These are phyloP conservation scores for Saturnispora gosingensis DNA, from an alignment of 805 yeast genomes.

Conservation along the genomic window DNA sequence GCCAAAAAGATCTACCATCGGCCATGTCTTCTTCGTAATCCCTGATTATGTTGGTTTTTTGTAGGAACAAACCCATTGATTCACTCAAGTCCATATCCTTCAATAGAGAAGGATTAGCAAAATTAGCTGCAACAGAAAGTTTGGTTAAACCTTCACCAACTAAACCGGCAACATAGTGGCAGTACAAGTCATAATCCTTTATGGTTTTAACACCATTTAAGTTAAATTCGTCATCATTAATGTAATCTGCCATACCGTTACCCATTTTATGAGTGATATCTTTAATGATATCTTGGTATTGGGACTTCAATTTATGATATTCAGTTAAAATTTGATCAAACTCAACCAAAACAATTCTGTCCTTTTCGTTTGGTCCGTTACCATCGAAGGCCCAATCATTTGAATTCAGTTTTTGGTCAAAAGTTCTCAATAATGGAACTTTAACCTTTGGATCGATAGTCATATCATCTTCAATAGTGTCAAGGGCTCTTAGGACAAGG, in stretches of 20 bases:
- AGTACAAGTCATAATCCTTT: constrained; percentile 79
- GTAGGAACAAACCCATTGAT: constrained; percentile 92
- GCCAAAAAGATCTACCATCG: constrained; percentile 95
- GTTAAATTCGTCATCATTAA: constrained; percentile 68
- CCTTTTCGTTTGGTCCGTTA: constrained; percentile 67
- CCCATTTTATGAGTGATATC: constrained; percentile 86
- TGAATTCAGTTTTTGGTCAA: constrained; percentile 51
- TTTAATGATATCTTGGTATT: constrained; percentile 67
- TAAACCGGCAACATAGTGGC: constrained; percentile 95
- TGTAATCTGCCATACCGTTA: constrained; percentile 94
- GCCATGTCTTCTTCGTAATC: constrained; percentile 87
- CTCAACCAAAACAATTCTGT: constrained; percentile 70
- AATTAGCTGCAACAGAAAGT: constrained; percentile 65
- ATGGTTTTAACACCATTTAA: constrained; percentile 69
- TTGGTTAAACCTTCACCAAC: constrained; percentile 95
- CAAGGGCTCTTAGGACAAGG: constrained; percentile 79
- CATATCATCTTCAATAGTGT: constrained; percentile 96
- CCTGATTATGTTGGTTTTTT: constrained; percentile 91
- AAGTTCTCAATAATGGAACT: constrained; percentile 61
- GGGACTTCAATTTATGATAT: constrained; percentile 62
- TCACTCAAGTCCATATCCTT: constrained; percentile 53
- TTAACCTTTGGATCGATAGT: constrained; percentile 63
- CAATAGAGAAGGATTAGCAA: constrained; percentile 47
- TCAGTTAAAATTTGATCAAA: constrained; percentile 63
- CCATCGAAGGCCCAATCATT: constrained; percentile 79